phyloP scores from a whole-genome alignment of 2,329 filamentous ascomycete species.

The Claviceps citrina region DNA sequence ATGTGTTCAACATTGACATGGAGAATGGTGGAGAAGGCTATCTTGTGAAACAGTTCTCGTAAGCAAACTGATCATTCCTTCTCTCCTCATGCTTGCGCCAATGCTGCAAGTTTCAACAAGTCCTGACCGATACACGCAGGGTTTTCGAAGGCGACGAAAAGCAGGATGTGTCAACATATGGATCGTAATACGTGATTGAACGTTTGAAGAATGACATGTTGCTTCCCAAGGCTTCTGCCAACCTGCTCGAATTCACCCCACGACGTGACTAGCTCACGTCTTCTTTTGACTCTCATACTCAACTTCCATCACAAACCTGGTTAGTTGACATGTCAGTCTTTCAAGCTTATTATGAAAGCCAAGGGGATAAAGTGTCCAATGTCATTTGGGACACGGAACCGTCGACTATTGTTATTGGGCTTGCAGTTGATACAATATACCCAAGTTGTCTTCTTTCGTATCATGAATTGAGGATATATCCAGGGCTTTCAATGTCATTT shows the following conservation, averaged over 20 bases:
- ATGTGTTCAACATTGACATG: constrained; percentile 89
- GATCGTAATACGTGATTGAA: constrained; percentile 5
- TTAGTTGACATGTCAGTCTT: not conserved
- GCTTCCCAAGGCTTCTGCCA: not conserved
- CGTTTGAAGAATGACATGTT: not conserved
- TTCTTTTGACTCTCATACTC: not conserved
- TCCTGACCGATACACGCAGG: constrained; percentile 16
- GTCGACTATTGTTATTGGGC: not conserved
- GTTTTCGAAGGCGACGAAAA: constrained; percentile 41
- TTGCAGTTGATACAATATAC: not conserved
- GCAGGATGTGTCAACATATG: constrained; percentile 33
- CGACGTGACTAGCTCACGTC: not conserved
- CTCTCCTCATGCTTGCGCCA: no score
- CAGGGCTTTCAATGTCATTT: not conserved
- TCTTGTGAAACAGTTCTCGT: constrained; percentile 86
- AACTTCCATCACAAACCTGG: not conserved
- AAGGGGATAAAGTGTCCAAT: not conserved
- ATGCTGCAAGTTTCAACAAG: no score
- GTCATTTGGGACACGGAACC: not conserved
- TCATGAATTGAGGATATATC: not conserved
- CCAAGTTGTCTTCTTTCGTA: not conserved
- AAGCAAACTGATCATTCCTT: constrained; percentile 25
- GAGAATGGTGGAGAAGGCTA: constrained; percentile 88
- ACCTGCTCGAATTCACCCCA: not conserved
- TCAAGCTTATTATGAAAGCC: no score